Evolutionary conservation across 306 rosid species (phyloP).

Genomic region (Prunus mira): DNA sequence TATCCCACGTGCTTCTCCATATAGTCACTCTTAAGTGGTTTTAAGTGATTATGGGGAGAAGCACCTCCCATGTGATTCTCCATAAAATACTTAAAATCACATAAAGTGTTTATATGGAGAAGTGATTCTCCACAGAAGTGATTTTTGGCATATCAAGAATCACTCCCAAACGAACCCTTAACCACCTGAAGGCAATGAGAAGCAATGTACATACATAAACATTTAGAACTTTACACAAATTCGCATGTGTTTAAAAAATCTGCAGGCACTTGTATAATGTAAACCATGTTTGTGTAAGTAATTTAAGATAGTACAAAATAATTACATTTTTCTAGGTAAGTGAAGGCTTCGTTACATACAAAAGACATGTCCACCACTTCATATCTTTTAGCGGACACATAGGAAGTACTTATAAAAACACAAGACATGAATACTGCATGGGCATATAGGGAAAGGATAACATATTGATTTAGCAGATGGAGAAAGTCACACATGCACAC

Average conservation of each 20-base stretch:
- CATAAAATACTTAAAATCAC: too few relatives aligned
- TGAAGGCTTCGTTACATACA: background rate
- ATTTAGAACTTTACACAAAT: background rate
- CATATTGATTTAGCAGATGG: background rate
- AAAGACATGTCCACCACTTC: background rate
- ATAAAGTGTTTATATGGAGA: too few relatives aligned
- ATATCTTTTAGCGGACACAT: background rate
- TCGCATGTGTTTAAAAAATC: background rate
- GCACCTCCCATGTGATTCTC: too few relatives aligned
- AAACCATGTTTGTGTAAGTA: background rate
- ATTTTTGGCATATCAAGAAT: too few relatives aligned
- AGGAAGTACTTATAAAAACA: too few relatives aligned
- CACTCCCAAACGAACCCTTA: background rate
- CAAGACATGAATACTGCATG: background rate
- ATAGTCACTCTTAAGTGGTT: too few relatives aligned
- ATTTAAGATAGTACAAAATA: background rate
- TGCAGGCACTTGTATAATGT: background rate
- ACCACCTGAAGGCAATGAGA: conserved; percentile 3
- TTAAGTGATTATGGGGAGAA: too few relatives aligned
- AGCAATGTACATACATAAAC: background rate
- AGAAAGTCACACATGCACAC: background rate
- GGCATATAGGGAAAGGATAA: background rate
- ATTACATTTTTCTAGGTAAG: background rate
- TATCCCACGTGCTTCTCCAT: too few relatives aligned
- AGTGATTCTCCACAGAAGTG: too few relatives aligned